A percentile compares a stretch with the other conserved stretches of the same genome.
Conservation (phyloP, 139 green algal species). For the Chlamydomonas incerta region DNA sequence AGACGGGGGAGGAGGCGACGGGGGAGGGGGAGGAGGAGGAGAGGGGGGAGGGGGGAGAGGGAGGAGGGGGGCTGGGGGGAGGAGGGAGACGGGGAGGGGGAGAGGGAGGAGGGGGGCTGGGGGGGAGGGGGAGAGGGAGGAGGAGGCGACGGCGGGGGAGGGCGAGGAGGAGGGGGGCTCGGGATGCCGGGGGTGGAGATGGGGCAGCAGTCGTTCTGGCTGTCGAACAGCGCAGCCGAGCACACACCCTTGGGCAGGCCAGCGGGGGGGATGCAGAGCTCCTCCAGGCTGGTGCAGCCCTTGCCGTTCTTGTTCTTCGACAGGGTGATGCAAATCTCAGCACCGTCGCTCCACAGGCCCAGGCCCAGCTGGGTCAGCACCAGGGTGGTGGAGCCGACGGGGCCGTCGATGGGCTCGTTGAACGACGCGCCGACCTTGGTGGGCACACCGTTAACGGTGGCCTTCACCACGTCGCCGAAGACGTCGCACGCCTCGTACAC, state of each 20-base stretch:
- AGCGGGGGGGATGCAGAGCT: slow-evolving; percentile 4
- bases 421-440: neutral
- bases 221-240: neutral
- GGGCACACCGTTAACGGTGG: neutral
- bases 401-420: neutral
- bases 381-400: neutral
- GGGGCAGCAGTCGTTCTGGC: slow-evolving; percentile 6
- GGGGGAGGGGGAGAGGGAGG: neutral
- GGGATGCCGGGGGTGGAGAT: neutral
- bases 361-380: slow-evolving; percentile 5
- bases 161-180: neutral
- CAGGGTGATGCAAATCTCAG: slow-evolving; percentile 14
- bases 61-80: too few relatives aligned
- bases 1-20: too few relatives aligned
- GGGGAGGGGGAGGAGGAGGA: neutral
- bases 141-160: neutral
- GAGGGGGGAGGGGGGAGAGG: neutral
- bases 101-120: neutral
- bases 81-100: too few relatives aligned
- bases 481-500: neutral
- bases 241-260: neutral
- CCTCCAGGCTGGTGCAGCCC: neutral
- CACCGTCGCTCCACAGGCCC: neutral
- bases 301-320: neutral
- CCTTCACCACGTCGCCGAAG: neutral